Percentiles rank a stretch among this genome's conserved stretches.
phyloP scores from a whole-genome alignment of 495 filamentous ascomycete species.

The Neurospora tetrasperma region DNA sequence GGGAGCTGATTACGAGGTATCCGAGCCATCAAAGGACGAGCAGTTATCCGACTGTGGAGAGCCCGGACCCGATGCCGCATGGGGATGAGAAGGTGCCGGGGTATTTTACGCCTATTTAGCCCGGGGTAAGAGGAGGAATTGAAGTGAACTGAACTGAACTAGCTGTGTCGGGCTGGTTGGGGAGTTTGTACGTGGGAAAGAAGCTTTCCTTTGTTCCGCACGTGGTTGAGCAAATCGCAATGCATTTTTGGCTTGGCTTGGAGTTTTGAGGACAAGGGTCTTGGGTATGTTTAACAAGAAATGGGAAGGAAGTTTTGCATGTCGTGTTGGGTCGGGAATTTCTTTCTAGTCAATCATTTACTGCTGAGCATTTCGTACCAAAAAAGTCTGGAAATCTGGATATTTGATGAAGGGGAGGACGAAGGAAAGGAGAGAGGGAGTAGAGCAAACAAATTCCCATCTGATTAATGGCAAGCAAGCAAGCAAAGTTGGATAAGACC shows the following conservation, averaged over 20 bases:
- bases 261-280: not conserved
- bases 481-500: not conserved
- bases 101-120: not conserved
- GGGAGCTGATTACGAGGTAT: slow-evolving; percentile 7
- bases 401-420: not conserved
- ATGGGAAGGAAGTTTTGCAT: not conserved
- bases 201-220: not conserved
- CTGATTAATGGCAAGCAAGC: not conserved
- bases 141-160: not conserved
- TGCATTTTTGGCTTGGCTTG: not conserved
- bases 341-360: not conserved
- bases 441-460: not conserved
- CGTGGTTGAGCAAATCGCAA: not conserved
- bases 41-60: slow-evolving; percentile 20
- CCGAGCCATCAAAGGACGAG: slow-evolving; percentile 21
- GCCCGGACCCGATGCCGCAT: not conserved
- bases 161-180: not conserved
- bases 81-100: not conserved
- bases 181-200: not conserved
- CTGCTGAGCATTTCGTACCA: not conserved
- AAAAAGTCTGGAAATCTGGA: not conserved
- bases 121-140: not conserved
- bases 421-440: not conserved
- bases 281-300: not conserved
- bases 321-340: not conserved